Evolutionary conservation across 202 grass and related monocot genomes (phyloP).

Genomic region (Setaria viridis): DNA sequence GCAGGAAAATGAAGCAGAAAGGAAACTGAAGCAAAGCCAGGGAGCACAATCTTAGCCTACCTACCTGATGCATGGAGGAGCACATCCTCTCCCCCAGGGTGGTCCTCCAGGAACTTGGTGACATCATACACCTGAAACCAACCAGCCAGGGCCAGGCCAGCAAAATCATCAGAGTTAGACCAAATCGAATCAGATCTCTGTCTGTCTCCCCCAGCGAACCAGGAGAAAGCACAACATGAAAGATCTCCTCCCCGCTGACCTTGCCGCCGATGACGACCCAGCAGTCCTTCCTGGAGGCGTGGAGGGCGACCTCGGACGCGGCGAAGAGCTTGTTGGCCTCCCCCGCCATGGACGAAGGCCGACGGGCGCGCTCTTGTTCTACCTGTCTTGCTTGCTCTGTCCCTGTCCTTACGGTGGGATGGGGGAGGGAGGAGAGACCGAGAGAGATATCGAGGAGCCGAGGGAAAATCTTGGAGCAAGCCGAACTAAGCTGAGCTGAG

Average conservation of each 20-base stretch:
- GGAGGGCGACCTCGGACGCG: slow-evolving; percentile 51
- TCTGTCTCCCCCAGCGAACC: background rate
- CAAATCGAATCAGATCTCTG: slow-evolving; percentile 21
- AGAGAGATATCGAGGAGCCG: background rate
- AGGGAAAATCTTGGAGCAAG: background rate
- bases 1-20: background rate
- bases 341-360: slow-evolving; percentile 40
- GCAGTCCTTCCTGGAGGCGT: slow-evolving; percentile 74
- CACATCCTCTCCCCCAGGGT: slow-evolving; percentile 87
- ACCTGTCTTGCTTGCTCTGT: background rate
- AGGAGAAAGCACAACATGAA: slow-evolving; percentile 13
- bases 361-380: background rate
- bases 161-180: slow-evolving; percentile 12
- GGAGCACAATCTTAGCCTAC: slow-evolving; percentile 46
- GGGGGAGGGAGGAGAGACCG: too few relatives aligned
- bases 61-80: slow-evolving; percentile 88
- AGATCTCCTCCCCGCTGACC: slow-evolving; percentile 42
- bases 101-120: slow-evolving; percentile 87
- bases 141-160: background rate
- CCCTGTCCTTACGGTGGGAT: background rate
- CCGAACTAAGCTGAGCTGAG: background rate
- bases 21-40: background rate
- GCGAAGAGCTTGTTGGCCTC: slow-evolving; percentile 53
- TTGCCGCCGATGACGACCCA: slow-evolving; percentile 87
- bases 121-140: slow-evolving; percentile 85